A percentile compares a stretch with the other conserved stretches of the same genome.
These are phyloP conservation scores for Citrus cavaleriei DNA, from an alignment of 345 rosid genomes.

Conservation along the genomic window DNA sequence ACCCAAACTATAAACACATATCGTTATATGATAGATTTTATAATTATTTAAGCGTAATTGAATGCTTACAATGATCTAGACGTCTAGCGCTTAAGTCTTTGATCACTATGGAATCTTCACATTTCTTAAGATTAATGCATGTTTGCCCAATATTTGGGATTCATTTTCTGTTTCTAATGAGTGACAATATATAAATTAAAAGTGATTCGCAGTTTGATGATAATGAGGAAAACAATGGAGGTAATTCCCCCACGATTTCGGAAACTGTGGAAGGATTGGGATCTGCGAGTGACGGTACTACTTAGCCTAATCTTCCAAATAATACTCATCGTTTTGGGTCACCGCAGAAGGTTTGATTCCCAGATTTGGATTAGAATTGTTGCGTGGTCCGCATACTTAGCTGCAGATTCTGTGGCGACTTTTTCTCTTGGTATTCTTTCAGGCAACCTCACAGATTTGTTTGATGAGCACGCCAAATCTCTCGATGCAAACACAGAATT, in stretches of 20 bases:
- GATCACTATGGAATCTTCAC: too few species aligned
- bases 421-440: neutral
- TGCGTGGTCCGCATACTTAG: neutral
- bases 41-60: too few species aligned
- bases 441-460: neutral
- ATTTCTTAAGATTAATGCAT: too few species aligned
- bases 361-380: neutral
- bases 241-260: neutral
- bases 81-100: too few species aligned
- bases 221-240: neutral
- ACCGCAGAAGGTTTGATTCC: neutral
- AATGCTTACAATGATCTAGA: too few species aligned
- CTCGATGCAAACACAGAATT: neutral
- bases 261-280: neutral
- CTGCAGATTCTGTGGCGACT: neutral
- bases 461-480: too few species aligned
- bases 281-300: neutral
- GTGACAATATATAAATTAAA: too few species aligned
- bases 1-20: too few species aligned
- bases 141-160: too few species aligned
- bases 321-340: neutral
- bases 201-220: neutral
- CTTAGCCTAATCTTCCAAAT: neutral
- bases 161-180: too few species aligned
- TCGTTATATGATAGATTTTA: too few species aligned